Base-by-base conservation (phyloP, 345 rosid genomes). In the Populus tremula region DNA sequence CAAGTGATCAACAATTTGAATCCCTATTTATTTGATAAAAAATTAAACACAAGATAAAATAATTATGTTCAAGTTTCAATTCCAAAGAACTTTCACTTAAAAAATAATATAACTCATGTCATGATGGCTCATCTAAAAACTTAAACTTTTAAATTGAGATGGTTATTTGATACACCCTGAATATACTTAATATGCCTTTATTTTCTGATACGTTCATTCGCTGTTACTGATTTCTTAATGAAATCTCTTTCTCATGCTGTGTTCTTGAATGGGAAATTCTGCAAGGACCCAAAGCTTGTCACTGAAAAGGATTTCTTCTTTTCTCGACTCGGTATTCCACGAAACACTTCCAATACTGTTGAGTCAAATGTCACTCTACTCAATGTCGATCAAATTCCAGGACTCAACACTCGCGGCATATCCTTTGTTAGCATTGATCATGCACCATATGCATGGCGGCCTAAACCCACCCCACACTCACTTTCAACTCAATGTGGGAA, bases 391-490 rank as follows among this genome's bases (percentile, higher is more conserved):
- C 16, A 75, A 67, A 35, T 66, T 27, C 3, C 72, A 17, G 72
- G 78, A 50, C 70, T 75, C 35, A 67, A 75, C 72, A 75, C 78
- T 29, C 78, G 50, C 14, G 78, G 78, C 29, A 67, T 50, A 11
- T 67, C 78, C 31, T 3, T 49, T 1, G 50, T 2, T 21, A 72
- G 78, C 8, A 10, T 31, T 29, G 35, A 75, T 21, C 47, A 10
- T 6, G 72, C 72, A 0, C 43, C 61, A 27, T 27, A 27, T 27
- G 6, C 0, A 29, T 35, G 78, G 69, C 41, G 73, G 75, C 33
- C 33, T 67, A 2, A 35, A 6, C 65, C 78, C 49, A 6, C 78
- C 62, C 8, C 66, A 47, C 49, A 49, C 23, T 31, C 74, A 77
- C 53, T 77, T 77, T 47, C 62, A 69, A 5, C 1, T 39, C 5